A percentile compares a stretch with the other conserved stretches of the same genome.
Conservation (phyloP, 495 filamentous ascomycete species). For the Collariella sp. region DNA sequence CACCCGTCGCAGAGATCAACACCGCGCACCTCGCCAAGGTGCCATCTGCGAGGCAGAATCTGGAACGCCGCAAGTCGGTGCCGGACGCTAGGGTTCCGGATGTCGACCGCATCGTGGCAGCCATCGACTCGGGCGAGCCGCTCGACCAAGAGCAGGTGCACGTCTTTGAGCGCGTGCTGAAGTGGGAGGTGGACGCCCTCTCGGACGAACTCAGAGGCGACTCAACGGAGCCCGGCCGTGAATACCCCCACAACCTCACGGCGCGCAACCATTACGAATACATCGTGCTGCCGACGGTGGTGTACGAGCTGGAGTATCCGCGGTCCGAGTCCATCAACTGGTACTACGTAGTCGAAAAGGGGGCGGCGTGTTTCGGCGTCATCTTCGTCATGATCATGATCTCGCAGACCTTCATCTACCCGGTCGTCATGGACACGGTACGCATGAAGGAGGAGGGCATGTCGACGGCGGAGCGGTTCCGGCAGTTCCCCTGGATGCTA, state of each 20-base stretch:
- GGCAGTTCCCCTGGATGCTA: slow-evolving; percentile 60
- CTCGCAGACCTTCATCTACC: slow-evolving; percentile 51
- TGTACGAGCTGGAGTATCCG: slow-evolving; percentile 72
- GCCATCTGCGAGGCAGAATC: slow-evolving; percentile 30
- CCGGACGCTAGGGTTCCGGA: slow-evolving; percentile 23
- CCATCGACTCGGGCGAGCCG: slow-evolving; percentile 46
- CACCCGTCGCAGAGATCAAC: slow-evolving; percentile 26
- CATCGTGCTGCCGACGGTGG: slow-evolving; percentile 61
- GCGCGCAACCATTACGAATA: slow-evolving; percentile 59
- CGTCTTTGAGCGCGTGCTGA: slow-evolving; percentile 49
- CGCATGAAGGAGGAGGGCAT: slow-evolving; percentile 55
- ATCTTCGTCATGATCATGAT: slow-evolving; percentile 55
- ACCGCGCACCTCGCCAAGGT: slow-evolving; percentile 33
- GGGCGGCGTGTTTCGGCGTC: slow-evolving; percentile 56
- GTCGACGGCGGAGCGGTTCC: slow-evolving; percentile 49
- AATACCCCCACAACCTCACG: slow-evolving; percentile 62
- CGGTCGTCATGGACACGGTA: slow-evolving; percentile 56
- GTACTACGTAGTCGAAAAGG: slow-evolving; percentile 64
- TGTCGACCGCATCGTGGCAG: slow-evolving; percentile 44
- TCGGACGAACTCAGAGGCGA: slow-evolving; percentile 55
- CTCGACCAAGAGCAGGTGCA: slow-evolving; percentile 52
- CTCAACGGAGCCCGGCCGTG: slow-evolving; percentile 28
- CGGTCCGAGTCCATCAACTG: slow-evolving; percentile 59
- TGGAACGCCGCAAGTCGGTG: slow-evolving; percentile 37
- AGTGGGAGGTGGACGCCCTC: slow-evolving; percentile 54